Evolutionary conservation across 176 grass and related monocot genomes (phyloP).

Genomic region (Dactylis glomerata): DNA sequence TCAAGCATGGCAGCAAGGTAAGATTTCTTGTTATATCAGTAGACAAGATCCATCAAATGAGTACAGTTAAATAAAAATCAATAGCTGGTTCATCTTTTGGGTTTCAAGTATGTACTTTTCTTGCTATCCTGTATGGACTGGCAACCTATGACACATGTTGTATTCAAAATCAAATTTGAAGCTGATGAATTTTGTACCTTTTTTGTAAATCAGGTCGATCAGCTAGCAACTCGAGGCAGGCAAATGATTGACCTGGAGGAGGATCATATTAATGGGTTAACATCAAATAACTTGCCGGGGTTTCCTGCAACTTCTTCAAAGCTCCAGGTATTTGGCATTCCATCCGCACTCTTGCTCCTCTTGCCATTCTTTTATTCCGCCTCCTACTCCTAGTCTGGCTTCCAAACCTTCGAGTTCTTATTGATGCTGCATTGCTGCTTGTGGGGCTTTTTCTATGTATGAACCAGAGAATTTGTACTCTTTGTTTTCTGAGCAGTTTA

Average conservation of each 20-base stretch:
- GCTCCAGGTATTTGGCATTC: conserved; percentile 45
- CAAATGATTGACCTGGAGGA: conserved; percentile 41
- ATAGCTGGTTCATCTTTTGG: background rate
- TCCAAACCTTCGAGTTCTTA: background rate
- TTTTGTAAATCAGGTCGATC: conserved; percentile 37
- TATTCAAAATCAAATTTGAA: background rate
- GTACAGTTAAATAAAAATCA: background rate
- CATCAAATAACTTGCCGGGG: conserved; percentile 39
- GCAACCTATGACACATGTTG: background rate
- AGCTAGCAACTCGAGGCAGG: conserved; percentile 15
- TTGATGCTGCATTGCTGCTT: background rate
- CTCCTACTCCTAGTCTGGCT: conserved; percentile 6
- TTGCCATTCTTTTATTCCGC: background rate
- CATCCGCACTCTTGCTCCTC: background rate
- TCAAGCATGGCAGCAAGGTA: conserved; percentile 58
- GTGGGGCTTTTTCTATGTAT: background rate
- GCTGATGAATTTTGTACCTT: background rate
- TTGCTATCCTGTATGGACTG: conserved; percentile 1
- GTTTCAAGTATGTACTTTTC: no score
- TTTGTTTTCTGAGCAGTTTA: conserved; percentile 1
- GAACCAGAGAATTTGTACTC: no score
- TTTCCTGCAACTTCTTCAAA: conserved; percentile 44
- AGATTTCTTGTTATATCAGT: conserved; percentile 19
- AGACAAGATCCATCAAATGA: background rate
- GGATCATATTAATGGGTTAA: conserved; percentile 49